Evolutionary conservation across 352 stramenopile species (phyloP), one percentile per base, ranked within the genome.

Genomic region (Phytophthora tentaculata): DNA sequence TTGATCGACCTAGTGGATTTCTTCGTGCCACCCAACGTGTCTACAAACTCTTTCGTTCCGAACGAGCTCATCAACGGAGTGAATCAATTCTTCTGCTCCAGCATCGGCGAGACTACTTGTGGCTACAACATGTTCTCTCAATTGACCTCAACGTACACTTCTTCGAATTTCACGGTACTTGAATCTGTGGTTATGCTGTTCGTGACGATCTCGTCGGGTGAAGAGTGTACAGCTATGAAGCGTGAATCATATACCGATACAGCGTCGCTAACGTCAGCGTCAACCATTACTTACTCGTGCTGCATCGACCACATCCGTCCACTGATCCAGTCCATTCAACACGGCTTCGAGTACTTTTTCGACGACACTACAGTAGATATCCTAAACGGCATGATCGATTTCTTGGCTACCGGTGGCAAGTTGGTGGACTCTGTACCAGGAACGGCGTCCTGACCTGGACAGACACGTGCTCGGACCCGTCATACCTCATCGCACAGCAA

Each of bases 161-260:
- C 61, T 4, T 62, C 45, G 1, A 62, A 71, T 14, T 87, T 87
- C 51, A 74, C 68, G 3, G 14, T 87, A 22, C 62, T 87, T 5
- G 67, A 81, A 35, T 83, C 74, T 20, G 73, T 87, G 26, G 62
- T 84, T 16, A 54, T 87, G 41, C 79, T 76, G 16, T 84, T 87
- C 24, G 65, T 87, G 28, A 83, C 76, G 1, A 77, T 77, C n/a
- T 54, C 62, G 6, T 44, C 24, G 2, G 74, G 69, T 44, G 17
- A 79, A 29, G 76, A 81, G 51, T 87, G 79, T 44, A 56, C 69
- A 13, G 79, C 74, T 12, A 72, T 81, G 54, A 58, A 81, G 45
- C 76, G 79, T 0, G 59, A 71, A 7, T 13, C 65, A 12, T 87
- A 79, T 59, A 81, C 67, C 20, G 77, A 81, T 48, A 76, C 74